Conservation (phyloP, 768 basidiomycete genomes). For the Boletus insuetus region DNA sequence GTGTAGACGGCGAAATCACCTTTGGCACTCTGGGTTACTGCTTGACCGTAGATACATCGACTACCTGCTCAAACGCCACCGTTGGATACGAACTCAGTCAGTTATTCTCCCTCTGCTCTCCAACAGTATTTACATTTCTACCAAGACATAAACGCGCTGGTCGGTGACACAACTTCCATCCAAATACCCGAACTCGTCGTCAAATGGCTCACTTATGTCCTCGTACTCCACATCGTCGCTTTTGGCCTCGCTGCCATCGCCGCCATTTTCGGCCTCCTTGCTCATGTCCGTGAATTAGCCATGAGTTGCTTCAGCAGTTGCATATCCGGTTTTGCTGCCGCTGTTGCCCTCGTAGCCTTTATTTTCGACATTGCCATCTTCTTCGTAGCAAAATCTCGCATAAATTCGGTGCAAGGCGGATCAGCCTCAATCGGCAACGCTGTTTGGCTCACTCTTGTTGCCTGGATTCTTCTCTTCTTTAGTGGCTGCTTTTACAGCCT, state of each 20-base stretch:
- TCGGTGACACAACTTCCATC: constrained; percentile 63
- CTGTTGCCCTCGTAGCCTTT: constrained; percentile 80
- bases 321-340: constrained; percentile 77
- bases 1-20: constrained; percentile 59
- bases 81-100: constrained; percentile 88
- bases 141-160: constrained; percentile 77
- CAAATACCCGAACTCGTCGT: constrained; percentile 80
- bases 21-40: constrained; percentile 95
- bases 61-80: constrained; percentile 73
- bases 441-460: constrained; percentile 87
- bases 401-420: constrained; percentile 71
- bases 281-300: constrained; percentile 83
- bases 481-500: constrained; percentile 84
- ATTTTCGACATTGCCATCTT: constrained; percentile 92
- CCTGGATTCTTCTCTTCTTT: constrained; percentile 85
- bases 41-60: constrained; percentile 48
- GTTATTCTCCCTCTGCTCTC: constrained; percentile 26
- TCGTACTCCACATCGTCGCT: constrained; percentile 90
- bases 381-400: constrained; percentile 82
- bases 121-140: constrained; percentile 6
- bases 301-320: constrained; percentile 82
- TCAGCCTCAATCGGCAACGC: constrained; percentile 81
- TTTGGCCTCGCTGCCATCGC: constrained; percentile 69
- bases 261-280: constrained; percentile 80
- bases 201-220: constrained; percentile 94